Conservation (phyloP, 129 eudicot genomes). For the Calendula officinalis region DNA sequence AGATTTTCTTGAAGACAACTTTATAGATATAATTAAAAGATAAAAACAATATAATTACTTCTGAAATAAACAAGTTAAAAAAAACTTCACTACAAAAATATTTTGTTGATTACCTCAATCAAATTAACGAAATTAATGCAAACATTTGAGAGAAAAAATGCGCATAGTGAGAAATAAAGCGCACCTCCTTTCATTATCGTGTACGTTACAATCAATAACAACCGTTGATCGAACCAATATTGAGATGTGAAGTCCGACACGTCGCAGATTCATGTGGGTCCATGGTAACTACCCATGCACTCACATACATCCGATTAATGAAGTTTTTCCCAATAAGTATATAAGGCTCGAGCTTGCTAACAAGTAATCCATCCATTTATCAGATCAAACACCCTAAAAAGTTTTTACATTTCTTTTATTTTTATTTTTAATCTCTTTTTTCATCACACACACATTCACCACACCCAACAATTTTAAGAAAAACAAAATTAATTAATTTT, state of each 20-base stretch:
- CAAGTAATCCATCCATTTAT: slow-evolving; percentile 35
- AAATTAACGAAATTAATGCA: background rate
- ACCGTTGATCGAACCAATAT: slow-evolving; percentile 5
- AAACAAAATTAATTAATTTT: background rate
- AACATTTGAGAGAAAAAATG: background rate
- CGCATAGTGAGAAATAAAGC: background rate
- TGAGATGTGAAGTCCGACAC: slow-evolving; percentile 3
- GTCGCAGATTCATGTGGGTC: slow-evolving; percentile 26
- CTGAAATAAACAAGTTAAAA: too few species aligned
- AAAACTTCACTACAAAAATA: too few species aligned
- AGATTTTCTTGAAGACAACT: too few species aligned
- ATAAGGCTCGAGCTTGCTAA: slow-evolving; percentile 27
- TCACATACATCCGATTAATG: slow-evolving; percentile 9
- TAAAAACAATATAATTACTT: too few species aligned
- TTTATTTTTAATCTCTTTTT: slow-evolving; percentile 9
- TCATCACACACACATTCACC: slow-evolving; percentile 14
- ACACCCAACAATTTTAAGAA: slow-evolving; percentile 1
- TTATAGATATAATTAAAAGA: too few species aligned
- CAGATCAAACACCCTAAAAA: slow-evolving; percentile 33
- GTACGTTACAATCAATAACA: background rate
- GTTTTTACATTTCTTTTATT: slow-evolving; percentile 4
- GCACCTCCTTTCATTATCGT: slow-evolving; percentile 7
- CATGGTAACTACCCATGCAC: slow-evolving; percentile 20
- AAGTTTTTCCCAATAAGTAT: slow-evolving; percentile 42
- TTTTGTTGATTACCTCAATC: background rate